Percentiles rank a stretch among this genome's conserved stretches.
phyloP scores from a whole-genome alignment of 768 basidiomycete genomes.

The Pisolithus albus region DNA sequence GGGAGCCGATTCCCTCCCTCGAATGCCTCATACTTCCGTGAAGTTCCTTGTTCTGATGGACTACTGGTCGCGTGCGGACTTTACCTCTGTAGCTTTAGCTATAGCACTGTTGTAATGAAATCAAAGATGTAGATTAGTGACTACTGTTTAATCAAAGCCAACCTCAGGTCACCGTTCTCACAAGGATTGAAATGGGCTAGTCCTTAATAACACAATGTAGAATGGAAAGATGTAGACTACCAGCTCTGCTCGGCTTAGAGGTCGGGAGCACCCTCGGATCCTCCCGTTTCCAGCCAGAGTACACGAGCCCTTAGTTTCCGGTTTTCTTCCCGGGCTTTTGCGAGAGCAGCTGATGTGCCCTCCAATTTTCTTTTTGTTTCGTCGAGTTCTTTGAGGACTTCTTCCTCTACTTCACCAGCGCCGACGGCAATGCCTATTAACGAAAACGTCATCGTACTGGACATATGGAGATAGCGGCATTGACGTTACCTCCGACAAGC shows the following conservation, averaged over 20 bases:
- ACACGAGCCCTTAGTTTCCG: constrained; percentile 40
- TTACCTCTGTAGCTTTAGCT: constrained; percentile 1
- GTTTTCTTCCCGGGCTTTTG: constrained; percentile 47
- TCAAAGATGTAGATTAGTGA: neutral
- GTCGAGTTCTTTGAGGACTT: constrained; percentile 40
- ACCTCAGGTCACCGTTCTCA: constrained; percentile 1
- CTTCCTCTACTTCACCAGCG: constrained; percentile 63
- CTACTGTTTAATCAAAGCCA: constrained; percentile 3
- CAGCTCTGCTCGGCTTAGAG: constrained; percentile 13
- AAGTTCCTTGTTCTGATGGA: neutral
- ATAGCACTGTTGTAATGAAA: neutral
- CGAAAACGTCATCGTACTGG: constrained; percentile 1
- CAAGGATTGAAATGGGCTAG: neutral
- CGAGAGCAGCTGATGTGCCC: constrained; percentile 37
- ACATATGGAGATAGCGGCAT: neutral
- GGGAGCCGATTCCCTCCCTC: neutral
- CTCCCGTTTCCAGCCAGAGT: constrained; percentile 27
- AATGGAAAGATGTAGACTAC: neutral
- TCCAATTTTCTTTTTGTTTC: constrained; percentile 45
- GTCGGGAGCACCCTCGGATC: constrained; percentile 26
- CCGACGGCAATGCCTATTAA: constrained; percentile 72
- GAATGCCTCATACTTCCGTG: neutral
- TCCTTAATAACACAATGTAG: neutral
- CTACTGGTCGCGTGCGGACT: neutral
- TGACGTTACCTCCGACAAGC: constrained; percentile 49